phyloP scores from a whole-genome alignment of 352 stramenopile genomes.

The Blastocystis sp. region DNA sequence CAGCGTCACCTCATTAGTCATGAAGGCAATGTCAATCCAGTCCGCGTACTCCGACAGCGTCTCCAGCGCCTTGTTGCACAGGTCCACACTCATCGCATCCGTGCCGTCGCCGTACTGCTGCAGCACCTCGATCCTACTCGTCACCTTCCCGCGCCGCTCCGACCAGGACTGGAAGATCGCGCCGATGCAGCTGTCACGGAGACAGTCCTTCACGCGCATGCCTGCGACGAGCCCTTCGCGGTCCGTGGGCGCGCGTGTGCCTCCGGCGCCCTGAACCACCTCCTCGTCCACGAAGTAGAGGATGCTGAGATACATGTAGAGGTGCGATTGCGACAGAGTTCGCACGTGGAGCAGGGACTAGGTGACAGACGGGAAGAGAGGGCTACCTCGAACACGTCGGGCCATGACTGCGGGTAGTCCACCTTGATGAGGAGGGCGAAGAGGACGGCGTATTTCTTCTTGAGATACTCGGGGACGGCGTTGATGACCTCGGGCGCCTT shows the following conservation, averaged over 20 bases:
- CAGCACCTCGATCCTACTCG: slow-evolving; percentile 55
- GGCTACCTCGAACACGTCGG: slow-evolving; percentile 54
- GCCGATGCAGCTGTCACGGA: slow-evolving; percentile 50
- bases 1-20: slow-evolving; percentile 39
- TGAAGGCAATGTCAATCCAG: slow-evolving; percentile 65
- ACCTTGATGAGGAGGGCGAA: slow-evolving; percentile 57
- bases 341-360: slow-evolving; percentile 39
- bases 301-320: slow-evolving; percentile 55
- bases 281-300: slow-evolving; percentile 64
- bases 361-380: neutral
- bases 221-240: slow-evolving; percentile 10
- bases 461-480: slow-evolving; percentile 36
- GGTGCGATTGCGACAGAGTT: slow-evolving; percentile 31
- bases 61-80: slow-evolving; percentile 51
- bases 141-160: neutral
- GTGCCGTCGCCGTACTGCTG: slow-evolving; percentile 42
- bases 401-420: slow-evolving; percentile 51
- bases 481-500: neutral
- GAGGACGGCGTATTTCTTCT: slow-evolving; percentile 42
- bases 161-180: slow-evolving; percentile 61
- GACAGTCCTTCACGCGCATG: slow-evolving; percentile 59
- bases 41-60: slow-evolving; percentile 58
- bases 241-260: slow-evolving; percentile 31
- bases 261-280: slow-evolving; percentile 49
- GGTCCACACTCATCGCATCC: slow-evolving; percentile 29